Evolutionary conservation across 2,329 filamentous ascomycete genomes (phyloP).

Genomic region (Westerdykella aurantiaca): DNA sequence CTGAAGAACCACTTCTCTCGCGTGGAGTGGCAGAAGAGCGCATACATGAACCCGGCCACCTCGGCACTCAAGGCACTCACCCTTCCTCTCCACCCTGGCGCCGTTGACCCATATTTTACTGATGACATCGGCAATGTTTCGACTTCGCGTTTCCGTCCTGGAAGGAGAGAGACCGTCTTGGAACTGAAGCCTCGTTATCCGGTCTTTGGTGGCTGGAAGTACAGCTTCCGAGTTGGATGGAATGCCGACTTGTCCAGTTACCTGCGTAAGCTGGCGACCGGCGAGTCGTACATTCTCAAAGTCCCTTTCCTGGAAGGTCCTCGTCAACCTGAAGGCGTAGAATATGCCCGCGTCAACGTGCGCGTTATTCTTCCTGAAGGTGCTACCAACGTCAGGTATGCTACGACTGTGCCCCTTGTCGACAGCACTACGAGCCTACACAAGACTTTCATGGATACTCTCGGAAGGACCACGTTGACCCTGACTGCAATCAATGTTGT

Average conservation of each 20-base stretch:
- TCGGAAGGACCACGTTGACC: constrained; percentile 76
- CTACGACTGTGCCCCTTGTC: constrained; percentile 66
- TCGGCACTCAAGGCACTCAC: constrained; percentile 76
- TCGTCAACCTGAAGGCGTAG: constrained; percentile 75
- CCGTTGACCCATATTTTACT: constrained; percentile 84
- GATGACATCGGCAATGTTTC: constrained; percentile 97
- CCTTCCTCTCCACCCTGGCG: constrained; percentile 73
- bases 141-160: constrained; percentile 79
- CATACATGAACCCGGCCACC: constrained; percentile 69
- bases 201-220: constrained; percentile 97
- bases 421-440: constrained; percentile 59
- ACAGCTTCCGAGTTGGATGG: constrained; percentile 95
- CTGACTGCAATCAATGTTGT: constrained; percentile 81
- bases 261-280: constrained; percentile 58
- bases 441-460: constrained; percentile 88
- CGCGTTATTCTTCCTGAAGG: constrained; percentile 88
- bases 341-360: constrained; percentile 75
- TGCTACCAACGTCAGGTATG: constrained; percentile 74
- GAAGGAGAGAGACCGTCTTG: constrained; percentile 70
- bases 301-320: constrained; percentile 92
- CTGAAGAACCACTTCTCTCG: constrained; percentile 49
- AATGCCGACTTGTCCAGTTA: constrained; percentile 77
- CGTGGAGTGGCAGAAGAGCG: constrained; percentile 43
- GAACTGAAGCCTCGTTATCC: constrained; percentile 93
- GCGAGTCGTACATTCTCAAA: constrained; percentile 75